Evolutionary conservation across 192 early-diverging fungal genomes (phyloP), one percentile per base, ranked within the genome.

Genomic region (Cladochytrium replicatum): DNA sequence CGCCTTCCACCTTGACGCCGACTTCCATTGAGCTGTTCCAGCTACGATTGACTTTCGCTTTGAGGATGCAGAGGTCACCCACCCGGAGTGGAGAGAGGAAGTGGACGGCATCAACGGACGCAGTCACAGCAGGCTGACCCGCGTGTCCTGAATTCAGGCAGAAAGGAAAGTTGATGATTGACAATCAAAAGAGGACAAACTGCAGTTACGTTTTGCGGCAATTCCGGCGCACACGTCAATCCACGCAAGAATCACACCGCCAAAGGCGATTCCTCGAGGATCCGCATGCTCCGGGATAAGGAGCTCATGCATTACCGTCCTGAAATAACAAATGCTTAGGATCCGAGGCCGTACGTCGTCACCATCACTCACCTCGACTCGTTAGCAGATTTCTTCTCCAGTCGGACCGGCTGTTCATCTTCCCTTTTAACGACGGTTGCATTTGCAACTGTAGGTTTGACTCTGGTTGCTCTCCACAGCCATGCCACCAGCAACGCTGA

Each of bases 21-120:
- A 75, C 61, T 57, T 85, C 83, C 81, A 85, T 84, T 1, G 78
- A 82, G 0, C 78, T 79, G 22, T 72, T 74, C 83, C 83, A 85
- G 0, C 75, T 63, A 40, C 69, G 64, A 39, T 86, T 85, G 21
- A 85, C 76, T n/a, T 52, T 58, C 9, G 82, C 79, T 38, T 71
- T 72, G 24, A 85, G 61, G 6, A 68, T 72, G n/a, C 75, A 48
- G 47, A 84, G 72, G 44, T 85, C 74, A 27, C 81, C 73, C 1
- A 71, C 59, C 55, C 63, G 69, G 15, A 85, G 67, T 3, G 79
- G 82, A 30, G 66, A 53, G 13, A 85, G 48, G 57, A 85, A 85
- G 25, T 83, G 81, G 11, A 85, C 82, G 0, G 67, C 75, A 39
- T 85, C 82, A 2, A 85, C 81, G 43, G 72, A 68, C 15, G 75